Evolutionary conservation across 73 alveolate species (phyloP), one percentile per base, ranked within the genome.

Genomic region (Stentor roeselii): DNA sequence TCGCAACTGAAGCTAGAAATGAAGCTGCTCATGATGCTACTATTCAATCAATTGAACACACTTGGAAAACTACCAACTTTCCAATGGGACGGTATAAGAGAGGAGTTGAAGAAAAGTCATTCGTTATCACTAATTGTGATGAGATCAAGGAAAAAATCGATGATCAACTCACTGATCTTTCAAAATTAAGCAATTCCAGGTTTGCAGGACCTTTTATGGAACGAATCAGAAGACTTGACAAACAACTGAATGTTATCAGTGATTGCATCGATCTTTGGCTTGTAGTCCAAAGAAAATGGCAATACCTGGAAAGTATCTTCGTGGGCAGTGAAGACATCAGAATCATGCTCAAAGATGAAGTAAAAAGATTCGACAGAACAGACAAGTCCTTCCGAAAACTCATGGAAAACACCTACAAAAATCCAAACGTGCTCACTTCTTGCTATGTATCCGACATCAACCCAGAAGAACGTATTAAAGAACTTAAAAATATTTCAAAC

Each of bases 281-380:
- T 59, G 87, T 83, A 27, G 99, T 97, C 30, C 93, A 92, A 78
- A 95, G 99, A 90, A 98, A 98, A 87, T 98, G 99, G 99, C 94
- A 96, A 93, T 98, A 98, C 90, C 90, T 98, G 83, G 99, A 98
- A 92, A 92, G 99, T 90, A 98, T 98, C 87, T 98, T 98, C 89
- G 96, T 96, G 41, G 99, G 99, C 37, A 86, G 98, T 85, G 99
- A 97, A 87, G 99, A 98, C 96, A 98, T 98, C 86, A 93, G 99
- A 83, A 94, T 95, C 94, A 95, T 97, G 94, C 93, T 98, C 76
- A 98, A 98, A 36, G 99, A 98, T 86, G 99, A 97, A 89, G 98
- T 99, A 15, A 98, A 98, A 93, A 98, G 96, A 88, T 96, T 98
- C 93, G 98, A 90, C 85, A 90, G 95, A 75, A 96, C 91, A 61